Evolutionary conservation across 768 basidiomycete species (phyloP).

Genomic region (Rhizopogon roseolus): DNA sequence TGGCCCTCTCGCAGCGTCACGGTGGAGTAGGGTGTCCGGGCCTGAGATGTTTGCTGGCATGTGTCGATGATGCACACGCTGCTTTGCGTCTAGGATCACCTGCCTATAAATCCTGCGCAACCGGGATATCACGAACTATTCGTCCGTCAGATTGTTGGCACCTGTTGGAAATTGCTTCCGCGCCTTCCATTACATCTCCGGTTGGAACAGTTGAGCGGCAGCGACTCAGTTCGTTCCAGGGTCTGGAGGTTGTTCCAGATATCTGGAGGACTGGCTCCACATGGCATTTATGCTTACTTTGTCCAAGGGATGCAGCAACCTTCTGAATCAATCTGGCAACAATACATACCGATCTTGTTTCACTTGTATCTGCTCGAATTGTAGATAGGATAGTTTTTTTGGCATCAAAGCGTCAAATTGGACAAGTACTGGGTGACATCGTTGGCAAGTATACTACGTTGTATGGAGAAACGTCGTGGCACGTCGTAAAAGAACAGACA

Average conservation of each 20-base stretch:
- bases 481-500: conserved; percentile 22
- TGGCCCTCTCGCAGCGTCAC: conserved; percentile 59
- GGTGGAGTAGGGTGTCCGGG: conserved; percentile 73
- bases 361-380: not conserved
- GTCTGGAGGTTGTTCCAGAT: not conserved
- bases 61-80: conserved; percentile 43
- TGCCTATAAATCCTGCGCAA: not conserved
- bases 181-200: not conserved
- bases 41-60: conserved; percentile 59
- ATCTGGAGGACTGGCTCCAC: not conserved
- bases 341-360: not conserved
- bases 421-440: conserved; percentile 7
- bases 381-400: not conserved
- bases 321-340: not conserved
- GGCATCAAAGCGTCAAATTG: conserved; percentile 1
- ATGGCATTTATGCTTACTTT: not conserved
- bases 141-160: not conserved
- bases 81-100: not conserved
- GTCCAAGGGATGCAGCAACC: not conserved
- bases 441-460: conserved; percentile 2
- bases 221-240: not conserved
- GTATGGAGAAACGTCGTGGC: conserved; percentile 23
- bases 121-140: not conserved
- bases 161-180: not conserved
- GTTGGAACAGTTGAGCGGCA: not conserved